phyloP scores from a whole-genome alignment of 202 grass and related monocot species.

The Miscanthus sacchariflorus region DNA sequence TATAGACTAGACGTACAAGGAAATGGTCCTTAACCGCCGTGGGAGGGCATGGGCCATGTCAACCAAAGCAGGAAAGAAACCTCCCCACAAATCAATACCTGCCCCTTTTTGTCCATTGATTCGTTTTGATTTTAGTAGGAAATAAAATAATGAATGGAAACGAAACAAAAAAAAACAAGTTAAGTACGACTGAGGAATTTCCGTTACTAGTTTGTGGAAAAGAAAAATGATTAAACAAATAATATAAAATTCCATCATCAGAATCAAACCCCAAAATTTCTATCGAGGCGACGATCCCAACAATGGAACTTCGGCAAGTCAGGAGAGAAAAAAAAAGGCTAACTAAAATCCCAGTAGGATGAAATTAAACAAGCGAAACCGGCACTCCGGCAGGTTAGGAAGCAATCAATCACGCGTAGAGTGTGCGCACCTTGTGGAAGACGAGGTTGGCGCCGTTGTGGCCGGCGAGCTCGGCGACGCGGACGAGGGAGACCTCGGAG shows the following conservation, averaged over 20 bases:
- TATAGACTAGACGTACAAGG: not conserved
- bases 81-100: not conserved
- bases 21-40: not conserved
- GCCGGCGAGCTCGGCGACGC: slow-evolving; percentile 70
- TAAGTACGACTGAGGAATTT: not conserved
- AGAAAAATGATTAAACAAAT: not conserved
- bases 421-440: slow-evolving; percentile 68
- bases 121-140: not conserved
- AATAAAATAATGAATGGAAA: not conserved
- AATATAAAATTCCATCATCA: not conserved
- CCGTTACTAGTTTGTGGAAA: not conserved
- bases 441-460: slow-evolving; percentile 66
- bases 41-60: not conserved
- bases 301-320: not conserved
- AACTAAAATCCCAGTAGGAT: not conserved
- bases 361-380: not conserved
- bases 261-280: not conserved
- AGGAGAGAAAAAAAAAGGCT: not conserved
- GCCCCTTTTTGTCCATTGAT: not conserved
- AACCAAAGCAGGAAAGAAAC: not conserved
- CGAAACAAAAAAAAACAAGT: not conserved
- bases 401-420: not conserved
- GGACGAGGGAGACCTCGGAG: slow-evolving; percentile 61
- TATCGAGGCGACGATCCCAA: not conserved
- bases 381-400: not conserved